Evolutionary conservation across 495 filamentous ascomycete species (phyloP).

Genomic region (Podospora fimiseda): DNA sequence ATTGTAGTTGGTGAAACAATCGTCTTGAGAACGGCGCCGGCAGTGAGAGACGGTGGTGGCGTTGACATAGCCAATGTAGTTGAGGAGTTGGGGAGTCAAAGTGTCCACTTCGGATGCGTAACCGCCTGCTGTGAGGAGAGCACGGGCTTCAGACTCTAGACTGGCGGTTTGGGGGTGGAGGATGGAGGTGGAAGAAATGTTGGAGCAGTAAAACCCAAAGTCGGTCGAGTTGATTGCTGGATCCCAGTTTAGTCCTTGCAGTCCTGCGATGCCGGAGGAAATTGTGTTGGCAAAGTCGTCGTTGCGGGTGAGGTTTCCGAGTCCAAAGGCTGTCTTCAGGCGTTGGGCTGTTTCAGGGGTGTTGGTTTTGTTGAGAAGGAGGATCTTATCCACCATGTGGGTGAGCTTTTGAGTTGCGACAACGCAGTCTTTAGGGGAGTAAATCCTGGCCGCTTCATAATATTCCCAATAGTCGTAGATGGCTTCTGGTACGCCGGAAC

Average conservation of each 20-base stretch:
- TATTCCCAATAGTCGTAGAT: constrained; percentile 70
- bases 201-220: constrained; percentile 56
- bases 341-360: constrained; percentile 36
- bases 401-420: constrained; percentile 48
- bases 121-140: constrained; percentile 49
- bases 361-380: constrained; percentile 46
- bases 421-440: constrained; percentile 47
- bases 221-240: constrained; percentile 46
- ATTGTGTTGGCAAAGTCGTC: constrained; percentile 57
- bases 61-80: constrained; percentile 59
- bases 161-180: constrained; percentile 41
- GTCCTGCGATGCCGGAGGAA: constrained; percentile 42
- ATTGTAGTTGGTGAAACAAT: constrained; percentile 51
- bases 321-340: constrained; percentile 56
- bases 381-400: constrained; percentile 59
- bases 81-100: constrained; percentile 53
- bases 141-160: constrained; percentile 35
- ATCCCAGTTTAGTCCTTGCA: constrained; percentile 68
- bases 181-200: constrained; percentile 43
- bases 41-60: constrained; percentile 24
- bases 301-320: constrained; percentile 50
- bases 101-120: constrained; percentile 42
- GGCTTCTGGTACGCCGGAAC: constrained; percentile 63
- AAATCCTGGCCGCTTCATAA: constrained; percentile 57
- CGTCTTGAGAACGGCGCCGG: constrained; percentile 37